Conservation (phyloP, 495 filamentous ascomycete genomes). For the Penicillium pulvis region DNA sequence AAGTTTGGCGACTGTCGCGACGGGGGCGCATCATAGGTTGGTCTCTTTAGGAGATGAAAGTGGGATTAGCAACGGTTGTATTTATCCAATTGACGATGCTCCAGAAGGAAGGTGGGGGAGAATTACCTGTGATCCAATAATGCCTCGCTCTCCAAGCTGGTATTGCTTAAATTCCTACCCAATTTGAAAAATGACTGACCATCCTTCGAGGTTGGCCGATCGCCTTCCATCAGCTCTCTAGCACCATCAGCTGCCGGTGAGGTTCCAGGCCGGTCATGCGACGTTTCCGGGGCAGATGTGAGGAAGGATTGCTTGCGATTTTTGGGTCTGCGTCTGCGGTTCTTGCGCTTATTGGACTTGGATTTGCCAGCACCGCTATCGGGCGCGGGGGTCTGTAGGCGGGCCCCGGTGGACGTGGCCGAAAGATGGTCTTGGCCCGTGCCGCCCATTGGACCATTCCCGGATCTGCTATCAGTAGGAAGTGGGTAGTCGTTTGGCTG, state of each 20-base stretch:
- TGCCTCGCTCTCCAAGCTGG: slow-evolving; percentile 79
- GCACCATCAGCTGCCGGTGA: slow-evolving; percentile 26
- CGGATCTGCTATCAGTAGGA: slow-evolving; percentile 23
- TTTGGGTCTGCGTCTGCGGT: slow-evolving; percentile 43
- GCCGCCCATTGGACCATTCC: slow-evolving; percentile 26
- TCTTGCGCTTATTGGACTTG: slow-evolving; percentile 40
- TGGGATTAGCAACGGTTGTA: slow-evolving; percentile 5
- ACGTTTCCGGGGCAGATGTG: slow-evolving; percentile 26
- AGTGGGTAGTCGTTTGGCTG: slow-evolving; percentile 26
- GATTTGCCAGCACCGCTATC: slow-evolving; percentile 25
- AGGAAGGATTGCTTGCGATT: slow-evolving; percentile 47
- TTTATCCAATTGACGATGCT: not conserved
- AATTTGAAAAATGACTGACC: slow-evolving; percentile 60
- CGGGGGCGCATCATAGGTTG: slow-evolving; percentile 71
- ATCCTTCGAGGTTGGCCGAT: slow-evolving; percentile 32
- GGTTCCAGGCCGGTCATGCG: slow-evolving; percentile 25
- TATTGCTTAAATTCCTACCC: slow-evolving; percentile 65
- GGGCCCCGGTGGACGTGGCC: slow-evolving; percentile 25
- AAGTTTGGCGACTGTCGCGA: slow-evolving; percentile 57
- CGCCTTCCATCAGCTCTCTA: slow-evolving; percentile 31
- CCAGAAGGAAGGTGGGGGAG: not conserved
- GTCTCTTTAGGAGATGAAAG: slow-evolving; percentile 49
- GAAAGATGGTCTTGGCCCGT: slow-evolving; percentile 16
- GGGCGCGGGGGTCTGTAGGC: slow-evolving; percentile 28
- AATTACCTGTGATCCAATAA: slow-evolving; percentile 77